These are phyloP conservation scores for Solanum corneliomulleri DNA, from an alignment of 257 asterid species.

Conservation along the genomic window DNA sequence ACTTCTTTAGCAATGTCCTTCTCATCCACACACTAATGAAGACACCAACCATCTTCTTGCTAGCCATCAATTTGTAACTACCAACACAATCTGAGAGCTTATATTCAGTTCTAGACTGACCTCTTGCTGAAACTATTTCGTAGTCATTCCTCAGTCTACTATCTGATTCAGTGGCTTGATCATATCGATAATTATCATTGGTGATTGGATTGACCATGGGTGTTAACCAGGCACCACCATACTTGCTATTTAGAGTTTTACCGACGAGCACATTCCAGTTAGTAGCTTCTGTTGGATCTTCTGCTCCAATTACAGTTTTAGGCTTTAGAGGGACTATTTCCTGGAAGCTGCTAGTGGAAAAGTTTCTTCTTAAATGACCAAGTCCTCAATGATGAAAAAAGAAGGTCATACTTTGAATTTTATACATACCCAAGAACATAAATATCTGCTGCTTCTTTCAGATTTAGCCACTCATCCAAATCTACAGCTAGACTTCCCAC, in stretches of 20 bases:
- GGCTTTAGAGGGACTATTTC: constrained; percentile 85
- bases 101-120: background rate
- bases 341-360: constrained; percentile 53
- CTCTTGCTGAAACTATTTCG: constrained; percentile 9
- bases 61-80: constrained; percentile 57
- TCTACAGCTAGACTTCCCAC: constrained; percentile 72
- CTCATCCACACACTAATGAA: constrained; percentile 89
- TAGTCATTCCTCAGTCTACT: background rate
- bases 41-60: constrained; percentile 96
- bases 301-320: constrained; percentile 62
- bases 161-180: constrained; percentile 4
- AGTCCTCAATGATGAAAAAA: background rate
- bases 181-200: constrained; percentile 27
- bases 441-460: constrained; percentile 67
- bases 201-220: constrained; percentile 52
- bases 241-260: constrained; percentile 51
- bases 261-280: constrained; percentile 80
- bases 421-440: constrained; percentile 81
- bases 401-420: background rate
- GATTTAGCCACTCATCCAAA: constrained; percentile 82
- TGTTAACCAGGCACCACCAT: constrained; percentile 69
- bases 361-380: background rate
- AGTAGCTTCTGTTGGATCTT: constrained; percentile 73
- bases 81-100: constrained; percentile 10
- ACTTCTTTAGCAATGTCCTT: constrained; percentile 41